Evolutionary conservation across 345 rosid species (phyloP).

Genomic region (Corchorus olitorius): DNA sequence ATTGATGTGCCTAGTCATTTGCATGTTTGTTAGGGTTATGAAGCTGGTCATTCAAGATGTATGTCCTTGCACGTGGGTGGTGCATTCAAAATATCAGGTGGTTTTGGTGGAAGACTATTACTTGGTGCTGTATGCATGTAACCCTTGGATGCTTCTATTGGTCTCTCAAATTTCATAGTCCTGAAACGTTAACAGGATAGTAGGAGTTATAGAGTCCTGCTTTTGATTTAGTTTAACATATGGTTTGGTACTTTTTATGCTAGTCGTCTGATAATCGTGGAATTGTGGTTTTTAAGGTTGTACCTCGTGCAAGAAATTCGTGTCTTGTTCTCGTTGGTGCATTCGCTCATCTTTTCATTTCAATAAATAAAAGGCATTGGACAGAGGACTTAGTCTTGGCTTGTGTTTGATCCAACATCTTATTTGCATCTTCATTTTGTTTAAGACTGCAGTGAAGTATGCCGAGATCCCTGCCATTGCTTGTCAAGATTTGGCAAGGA

Average conservation of each 20-base stretch:
- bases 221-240: conserved; percentile 27
- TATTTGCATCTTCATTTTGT: neutral
- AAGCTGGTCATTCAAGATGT: conserved; percentile 22
- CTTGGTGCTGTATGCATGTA: conserved; percentile 37
- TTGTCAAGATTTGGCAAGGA: neutral
- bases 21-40: conserved; percentile 28
- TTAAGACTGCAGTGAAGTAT: neutral
- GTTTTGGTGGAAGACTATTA: conserved; percentile 34
- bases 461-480: neutral
- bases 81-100: conserved; percentile 24
- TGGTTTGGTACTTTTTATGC: conserved; percentile 28
- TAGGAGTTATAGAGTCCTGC: conserved; percentile 33
- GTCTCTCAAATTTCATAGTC: conserved; percentile 37
- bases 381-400: neutral
- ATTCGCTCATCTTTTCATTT: neutral
- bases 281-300: conserved; percentile 26
- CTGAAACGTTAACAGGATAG: conserved; percentile 37
- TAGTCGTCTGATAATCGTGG: conserved; percentile 24
- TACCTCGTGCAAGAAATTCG: conserved; percentile 21
- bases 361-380: conserved; percentile 29
- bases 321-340: conserved; percentile 6
- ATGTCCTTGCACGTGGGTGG: conserved; percentile 19
- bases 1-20: conserved; percentile 12
- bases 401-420: too few relatives aligned
- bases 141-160: conserved; percentile 36